Conservation (phyloP, 1,139 yeast species). For the Diutina neorugosa region DNA sequence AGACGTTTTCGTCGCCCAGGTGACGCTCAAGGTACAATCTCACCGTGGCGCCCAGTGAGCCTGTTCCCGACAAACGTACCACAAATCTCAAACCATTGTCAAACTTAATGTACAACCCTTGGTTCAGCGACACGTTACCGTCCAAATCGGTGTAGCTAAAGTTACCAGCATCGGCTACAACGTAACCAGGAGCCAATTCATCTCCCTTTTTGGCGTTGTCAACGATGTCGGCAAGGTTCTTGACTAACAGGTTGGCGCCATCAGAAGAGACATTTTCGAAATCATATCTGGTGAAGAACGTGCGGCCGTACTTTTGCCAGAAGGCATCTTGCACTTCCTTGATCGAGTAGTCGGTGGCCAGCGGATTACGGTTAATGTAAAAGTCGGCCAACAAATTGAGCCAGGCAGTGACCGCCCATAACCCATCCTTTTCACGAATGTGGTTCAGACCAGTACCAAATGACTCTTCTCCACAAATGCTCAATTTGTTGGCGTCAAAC, state of each 20-base stretch:
- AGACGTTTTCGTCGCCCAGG: slow-evolving; percentile 44
- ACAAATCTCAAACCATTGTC: slow-evolving; percentile 78
- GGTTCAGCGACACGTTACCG: slow-evolving; percentile 83
- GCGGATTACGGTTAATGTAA: slow-evolving; percentile 41
- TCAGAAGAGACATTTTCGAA: slow-evolving; percentile 72
- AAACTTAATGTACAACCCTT: slow-evolving; percentile 81
- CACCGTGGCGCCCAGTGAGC: slow-evolving; percentile 96
- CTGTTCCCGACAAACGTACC: slow-evolving; percentile 92
- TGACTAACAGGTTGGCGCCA: slow-evolving; percentile 64
- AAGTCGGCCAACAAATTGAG: slow-evolving; percentile 83
- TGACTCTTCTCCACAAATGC: slow-evolving; percentile 97
- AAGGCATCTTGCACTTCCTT: slow-evolving; percentile 71
- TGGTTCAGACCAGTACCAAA: slow-evolving; percentile 98
- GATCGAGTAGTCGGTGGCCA: slow-evolving; percentile 46
- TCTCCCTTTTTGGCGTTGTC: slow-evolving; percentile 28
- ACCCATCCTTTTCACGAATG: slow-evolving; percentile 93
- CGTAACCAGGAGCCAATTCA: slow-evolving; percentile 32
- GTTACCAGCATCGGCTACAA: slow-evolving; percentile 68
- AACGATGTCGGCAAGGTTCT: slow-evolving; percentile 33
- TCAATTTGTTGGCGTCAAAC: slow-evolving; percentile 83
- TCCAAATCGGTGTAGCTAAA: slow-evolving; percentile 90
- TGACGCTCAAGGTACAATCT: slow-evolving; percentile 86
- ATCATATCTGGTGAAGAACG: slow-evolving; percentile 95
- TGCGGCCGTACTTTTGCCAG: slow-evolving; percentile 91
- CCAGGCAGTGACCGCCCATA: slow-evolving; percentile 98